Evolutionary conservation across 2,329 filamentous ascomycete genomes (phyloP), one percentile per base, ranked within the genome.

Genomic region (Stachybotrys echinatus): DNA sequence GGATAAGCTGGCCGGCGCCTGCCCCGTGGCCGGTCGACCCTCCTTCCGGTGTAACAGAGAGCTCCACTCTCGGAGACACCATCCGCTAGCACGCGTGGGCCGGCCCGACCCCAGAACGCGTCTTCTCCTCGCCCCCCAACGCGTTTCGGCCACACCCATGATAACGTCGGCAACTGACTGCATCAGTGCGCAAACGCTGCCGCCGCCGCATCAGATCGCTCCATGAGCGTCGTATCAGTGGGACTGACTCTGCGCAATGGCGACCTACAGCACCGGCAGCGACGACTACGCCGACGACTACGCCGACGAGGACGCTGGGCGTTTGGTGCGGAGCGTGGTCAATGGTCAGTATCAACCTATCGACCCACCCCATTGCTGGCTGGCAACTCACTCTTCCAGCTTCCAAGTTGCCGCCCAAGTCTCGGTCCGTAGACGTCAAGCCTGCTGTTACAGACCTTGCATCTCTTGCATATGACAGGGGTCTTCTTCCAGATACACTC

Each of bases 401-500:
- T 20, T 79, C 83, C 19, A 79, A 75, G 56, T 59, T 80, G 27
- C 80, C 87, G 0, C 75, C 85, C 52, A 91, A 88, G 64, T 80
- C 85, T 57, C 81, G 89, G 43, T 69, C 72, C 27, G 73, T 75
- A 43, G 81, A 77, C 60, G 77, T 89, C 54, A 84, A 85, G 56
- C 74, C 80, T 19, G 73, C 81, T 17, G 76, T 89, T 45, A 82
- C 89, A 63, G 78, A 71, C 22, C 74, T 91, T 50, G 74, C 79
- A 44, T 77, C 79, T 5, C 71, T 80, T 55, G 81, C 82, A 12
- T 89, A 88, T 66, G 82, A 87, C 53, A 73, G 78, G 50, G 90
- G 90, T 7, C 74, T 94, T 48, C 71, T 82, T 39, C 74, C 79
- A 6, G 71, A 76, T 38, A 75, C 80, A 23, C 74, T 95, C 45